Percentiles rank a stretch among this genome's conserved stretches.
Conservation (phyloP, 2,329 filamentous ascomycete species). For the Ramichloridium luteum region DNA sequence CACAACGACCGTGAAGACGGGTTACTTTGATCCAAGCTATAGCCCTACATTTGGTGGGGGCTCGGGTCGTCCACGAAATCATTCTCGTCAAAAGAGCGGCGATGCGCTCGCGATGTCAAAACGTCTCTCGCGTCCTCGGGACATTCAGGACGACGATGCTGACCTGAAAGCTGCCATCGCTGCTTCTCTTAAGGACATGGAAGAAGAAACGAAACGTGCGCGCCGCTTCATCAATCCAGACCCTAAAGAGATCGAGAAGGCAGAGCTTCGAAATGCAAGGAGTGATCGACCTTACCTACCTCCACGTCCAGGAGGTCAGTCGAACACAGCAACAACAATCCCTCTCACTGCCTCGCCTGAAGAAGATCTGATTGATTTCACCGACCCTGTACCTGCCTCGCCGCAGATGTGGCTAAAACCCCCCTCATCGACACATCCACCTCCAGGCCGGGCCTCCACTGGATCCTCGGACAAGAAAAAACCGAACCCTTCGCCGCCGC, state of each 20-base stretch:
- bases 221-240: slow-evolving; percentile 27
- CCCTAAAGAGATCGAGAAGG: slow-evolving; percentile 13
- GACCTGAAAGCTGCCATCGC: slow-evolving; percentile 37
- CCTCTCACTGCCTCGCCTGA: slow-evolving; percentile 13
- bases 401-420: slow-evolving; percentile 19
- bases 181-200: slow-evolving; percentile 35
- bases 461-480: slow-evolving; percentile 15
- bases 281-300: slow-evolving; percentile 25
- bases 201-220: slow-evolving; percentile 25
- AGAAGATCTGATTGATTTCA: slow-evolving; percentile 37
- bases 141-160: slow-evolving; percentile 34
- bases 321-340: not conserved
- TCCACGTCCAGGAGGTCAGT: slow-evolving; percentile 16
- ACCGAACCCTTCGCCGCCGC: slow-evolving; percentile 21
- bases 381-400: slow-evolving; percentile 25
- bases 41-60: slow-evolving; percentile 22
- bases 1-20: slow-evolving; percentile 56
- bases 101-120: slow-evolving; percentile 23
- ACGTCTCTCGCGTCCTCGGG: slow-evolving; percentile 20
- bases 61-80: slow-evolving; percentile 13
- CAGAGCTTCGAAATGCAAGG: slow-evolving; percentile 4
- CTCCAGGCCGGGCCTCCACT: slow-evolving; percentile 9
- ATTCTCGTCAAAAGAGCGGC: slow-evolving; percentile 20
- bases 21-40: slow-evolving; percentile 64
- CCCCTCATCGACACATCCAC: slow-evolving; percentile 4